These are phyloP conservation scores for Orbilia quercus DNA, from an alignment of 2,329 filamentous ascomycete genomes.

Conservation along the genomic window DNA sequence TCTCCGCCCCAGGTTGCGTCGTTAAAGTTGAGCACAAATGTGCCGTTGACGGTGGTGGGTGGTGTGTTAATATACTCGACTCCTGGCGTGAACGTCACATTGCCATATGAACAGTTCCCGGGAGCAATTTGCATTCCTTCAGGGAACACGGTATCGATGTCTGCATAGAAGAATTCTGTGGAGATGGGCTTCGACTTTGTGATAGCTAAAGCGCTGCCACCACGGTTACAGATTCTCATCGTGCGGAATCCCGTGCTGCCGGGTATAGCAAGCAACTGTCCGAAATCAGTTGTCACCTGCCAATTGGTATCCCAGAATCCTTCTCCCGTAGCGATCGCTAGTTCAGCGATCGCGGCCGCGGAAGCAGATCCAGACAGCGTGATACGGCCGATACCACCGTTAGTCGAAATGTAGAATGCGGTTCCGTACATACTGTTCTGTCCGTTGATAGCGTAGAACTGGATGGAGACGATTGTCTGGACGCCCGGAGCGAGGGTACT, in stretches of 20 bases:
- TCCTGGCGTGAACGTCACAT: conserved; percentile 61
- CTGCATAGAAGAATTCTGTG: conserved; percentile 26
- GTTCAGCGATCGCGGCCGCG: conserved; percentile 61
- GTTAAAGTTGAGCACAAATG: conserved; percentile 69
- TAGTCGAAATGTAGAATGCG: conserved; percentile 62
- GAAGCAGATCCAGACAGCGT: conserved; percentile 62
- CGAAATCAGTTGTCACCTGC: conserved; percentile 34
- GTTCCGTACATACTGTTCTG: conserved; percentile 61
- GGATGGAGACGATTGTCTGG: conserved; percentile 61
- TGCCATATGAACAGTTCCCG: conserved; percentile 61
- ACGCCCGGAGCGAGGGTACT: conserved; percentile 61
- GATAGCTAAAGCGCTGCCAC: conserved; percentile 63
- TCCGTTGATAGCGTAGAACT: conserved; percentile 61
- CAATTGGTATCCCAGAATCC: conserved; percentile 62
- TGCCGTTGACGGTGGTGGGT: conserved; percentile 59
- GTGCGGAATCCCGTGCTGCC: conserved; percentile 60
- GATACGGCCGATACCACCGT: conserved; percentile 62
- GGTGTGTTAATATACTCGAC: conserved; percentile 23
- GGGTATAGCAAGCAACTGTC: conserved; percentile 26
- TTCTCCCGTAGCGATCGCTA: conserved; percentile 62
- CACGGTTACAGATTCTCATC: conserved; percentile 63
- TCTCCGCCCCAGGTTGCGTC: conserved; percentile 68
- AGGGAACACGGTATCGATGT: conserved; percentile 33
- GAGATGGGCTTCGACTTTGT: conserved; percentile 62
- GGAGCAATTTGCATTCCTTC: conserved; percentile 60